Conservation (phyloP, 108 stramenopile genomes). For the Nannochloropsis granulata region DNA sequence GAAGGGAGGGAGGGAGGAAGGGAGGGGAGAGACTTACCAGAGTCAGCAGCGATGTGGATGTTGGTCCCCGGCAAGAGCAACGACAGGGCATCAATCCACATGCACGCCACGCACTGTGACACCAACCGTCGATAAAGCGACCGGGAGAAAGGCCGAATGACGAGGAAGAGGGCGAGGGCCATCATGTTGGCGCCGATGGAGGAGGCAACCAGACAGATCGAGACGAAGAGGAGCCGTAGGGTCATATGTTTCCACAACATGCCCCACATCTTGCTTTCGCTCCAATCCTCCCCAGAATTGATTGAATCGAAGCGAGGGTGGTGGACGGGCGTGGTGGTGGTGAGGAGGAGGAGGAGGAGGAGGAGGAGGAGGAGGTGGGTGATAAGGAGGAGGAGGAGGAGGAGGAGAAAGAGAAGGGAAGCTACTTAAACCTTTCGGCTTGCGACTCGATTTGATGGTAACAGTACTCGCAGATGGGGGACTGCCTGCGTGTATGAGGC, state of each 20-base stretch:
- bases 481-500: too few relatives aligned
- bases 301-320: neutral
- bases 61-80: conserved; percentile 43
- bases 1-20: neutral
- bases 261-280: too few relatives aligned
- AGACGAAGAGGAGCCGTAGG: neutral
- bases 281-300: neutral
- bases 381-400: neutral
- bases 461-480: too few relatives aligned
- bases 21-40: neutral
- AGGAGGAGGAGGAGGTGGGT: neutral
- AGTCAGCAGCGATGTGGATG: conserved; percentile 37
- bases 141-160: conserved; percentile 47
- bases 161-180: conserved; percentile 34
- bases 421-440: too few relatives aligned
- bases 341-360: neutral
- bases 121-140: conserved; percentile 41
- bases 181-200: conserved; percentile 9
- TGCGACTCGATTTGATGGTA: too few relatives aligned
- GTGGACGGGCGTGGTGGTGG: neutral
- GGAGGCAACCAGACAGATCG: neutral
- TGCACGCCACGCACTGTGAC: conserved; percentile 27
- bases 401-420: neutral
- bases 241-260: neutral
- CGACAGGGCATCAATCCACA: conserved; percentile 47